These are phyloP conservation scores for Alternaria viburni DNA, from an alignment of 2,329 filamentous ascomycete species.

Conservation along the genomic window DNA sequence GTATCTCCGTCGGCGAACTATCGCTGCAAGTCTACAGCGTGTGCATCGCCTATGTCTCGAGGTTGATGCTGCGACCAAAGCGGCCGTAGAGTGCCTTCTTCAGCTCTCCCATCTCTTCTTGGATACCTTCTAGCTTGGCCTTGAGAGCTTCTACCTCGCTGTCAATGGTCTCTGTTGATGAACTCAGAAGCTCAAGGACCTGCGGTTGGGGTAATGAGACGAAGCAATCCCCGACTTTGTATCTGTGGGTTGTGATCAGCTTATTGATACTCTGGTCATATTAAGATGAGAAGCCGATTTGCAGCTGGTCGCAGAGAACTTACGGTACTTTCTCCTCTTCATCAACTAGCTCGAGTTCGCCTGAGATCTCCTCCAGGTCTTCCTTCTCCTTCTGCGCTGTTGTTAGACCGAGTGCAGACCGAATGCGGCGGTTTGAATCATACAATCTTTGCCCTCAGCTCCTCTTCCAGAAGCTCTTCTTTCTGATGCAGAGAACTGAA, in stretches of 20 bases:
- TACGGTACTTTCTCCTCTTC: slow-evolving; percentile 94
- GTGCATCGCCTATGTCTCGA: slow-evolving; percentile 69
- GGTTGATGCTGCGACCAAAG: slow-evolving; percentile 95
- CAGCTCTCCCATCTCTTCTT: slow-evolving; percentile 85
- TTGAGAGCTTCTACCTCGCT: slow-evolving; percentile 77
- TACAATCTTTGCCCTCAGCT: slow-evolving; percentile 80
- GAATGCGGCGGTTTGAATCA: slow-evolving; percentile 28
- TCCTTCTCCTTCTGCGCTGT: slow-evolving; percentile 89
- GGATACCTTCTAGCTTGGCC: slow-evolving; percentile 74
- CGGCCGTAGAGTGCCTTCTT: slow-evolving; percentile 93
- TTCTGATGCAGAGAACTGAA: slow-evolving; percentile 95
- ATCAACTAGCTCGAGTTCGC: slow-evolving; percentile 90
- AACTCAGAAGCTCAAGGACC: slow-evolving; percentile 82
- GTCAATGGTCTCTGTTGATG: slow-evolving; percentile 75
- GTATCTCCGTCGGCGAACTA: not conserved
- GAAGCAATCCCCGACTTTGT: slow-evolving; percentile 97
- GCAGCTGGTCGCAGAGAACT: slow-evolving; percentile 41
- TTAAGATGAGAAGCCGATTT: too few species aligned
- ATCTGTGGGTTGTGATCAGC: slow-evolving; percentile 60
- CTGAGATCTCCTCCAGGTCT: slow-evolving; percentile 90
- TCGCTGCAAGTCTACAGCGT: not conserved
- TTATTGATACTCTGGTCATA: not conserved
- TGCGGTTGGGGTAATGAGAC: slow-evolving; percentile 83
- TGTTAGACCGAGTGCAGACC: not conserved
- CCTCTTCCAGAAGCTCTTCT: slow-evolving; percentile 77